A percentile compares a stretch with the other conserved stretches of the same genome.
Evolutionary conservation across 2,329 filamentous ascomycete genomes (phyloP).

Genomic region (Ophiostoma montium): DNA sequence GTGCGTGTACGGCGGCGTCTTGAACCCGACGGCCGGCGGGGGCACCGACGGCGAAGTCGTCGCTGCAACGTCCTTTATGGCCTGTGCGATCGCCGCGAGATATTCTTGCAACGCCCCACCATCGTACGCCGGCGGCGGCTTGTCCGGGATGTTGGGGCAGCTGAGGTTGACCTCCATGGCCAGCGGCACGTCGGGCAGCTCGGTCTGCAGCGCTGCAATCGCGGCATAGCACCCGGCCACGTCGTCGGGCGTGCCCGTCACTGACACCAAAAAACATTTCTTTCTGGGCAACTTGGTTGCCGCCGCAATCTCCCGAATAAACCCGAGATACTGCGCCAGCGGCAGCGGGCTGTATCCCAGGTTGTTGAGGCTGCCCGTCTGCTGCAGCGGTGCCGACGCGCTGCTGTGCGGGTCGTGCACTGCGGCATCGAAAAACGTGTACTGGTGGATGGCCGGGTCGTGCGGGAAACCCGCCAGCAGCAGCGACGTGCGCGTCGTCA

Average conservation of each 20-base stretch:
- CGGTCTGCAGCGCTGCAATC: conserved; percentile 27
- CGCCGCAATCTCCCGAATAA: conserved; percentile 34
- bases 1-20: conserved; percentile 66
- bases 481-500: conserved; percentile 60
- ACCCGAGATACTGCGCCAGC: conserved; percentile 43
- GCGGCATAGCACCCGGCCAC: conserved; percentile 40
- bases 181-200: conserved; percentile 27
- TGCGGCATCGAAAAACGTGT: conserved; percentile 43
- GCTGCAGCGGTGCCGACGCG: conserved; percentile 15
- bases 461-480: conserved; percentile 51
- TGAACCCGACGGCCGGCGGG: conserved; percentile 42
- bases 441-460: conserved; percentile 45
- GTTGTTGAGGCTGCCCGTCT: conserved; percentile 47
- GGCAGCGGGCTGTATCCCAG: conserved; percentile 58
- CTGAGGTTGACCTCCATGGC: conserved; percentile 67
- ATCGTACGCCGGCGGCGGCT: conserved; percentile 59
- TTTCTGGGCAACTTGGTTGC: conserved; percentile 6
- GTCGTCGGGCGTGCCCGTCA: conserved; percentile 49
- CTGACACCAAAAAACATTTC: conserved; percentile 56
- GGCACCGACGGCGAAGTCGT: neutral
- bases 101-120: conserved; percentile 37
- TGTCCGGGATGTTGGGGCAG: conserved; percentile 58
- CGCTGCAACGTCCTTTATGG: too few relatives aligned
- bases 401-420: conserved; percentile 14
- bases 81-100: conserved; percentile 28